Conservation (phyloP, 352 stramenopile species). For the Phytophthora colocasiae region DNA sequence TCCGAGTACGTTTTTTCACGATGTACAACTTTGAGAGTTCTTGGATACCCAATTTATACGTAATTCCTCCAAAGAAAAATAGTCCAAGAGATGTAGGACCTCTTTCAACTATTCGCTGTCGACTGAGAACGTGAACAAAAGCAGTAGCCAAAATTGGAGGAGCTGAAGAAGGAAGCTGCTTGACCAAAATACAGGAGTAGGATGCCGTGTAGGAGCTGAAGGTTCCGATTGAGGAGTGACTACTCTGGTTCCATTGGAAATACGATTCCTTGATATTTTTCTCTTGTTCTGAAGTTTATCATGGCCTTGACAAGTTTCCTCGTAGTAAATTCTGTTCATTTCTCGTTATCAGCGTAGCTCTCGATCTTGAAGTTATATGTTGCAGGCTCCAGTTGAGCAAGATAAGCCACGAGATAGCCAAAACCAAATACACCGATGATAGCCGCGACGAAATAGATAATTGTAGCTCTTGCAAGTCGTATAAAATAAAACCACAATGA, state of each 20-base stretch:
- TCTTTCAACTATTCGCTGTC: too few species aligned
- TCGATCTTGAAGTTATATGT: conserved; percentile 23
- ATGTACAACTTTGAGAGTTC: conserved; percentile 28
- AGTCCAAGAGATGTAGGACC: too few species aligned
- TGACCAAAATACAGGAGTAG: not conserved
- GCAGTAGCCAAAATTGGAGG: not conserved
- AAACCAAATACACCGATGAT: conserved; percentile 1
- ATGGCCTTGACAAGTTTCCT: conserved; percentile 20
- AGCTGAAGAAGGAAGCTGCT: not conserved
- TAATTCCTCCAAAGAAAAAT: not conserved
- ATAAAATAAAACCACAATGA: conserved; percentile 11
- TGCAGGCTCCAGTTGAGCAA: not conserved
- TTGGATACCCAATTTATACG: conserved; percentile 30
- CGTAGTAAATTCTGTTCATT: conserved; percentile 27
- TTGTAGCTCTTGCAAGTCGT: conserved; percentile 1
- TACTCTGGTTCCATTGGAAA: too few species aligned
- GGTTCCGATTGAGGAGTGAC: too few species aligned
- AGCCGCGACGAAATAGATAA: conserved; percentile 9
- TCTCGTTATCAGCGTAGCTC: conserved; percentile 15
- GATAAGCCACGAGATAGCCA: conserved; percentile 3
- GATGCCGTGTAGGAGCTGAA: too few species aligned
- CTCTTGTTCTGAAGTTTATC: conserved; percentile 4
- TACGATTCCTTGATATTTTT: not conserved
- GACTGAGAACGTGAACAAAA: conserved; percentile 3
- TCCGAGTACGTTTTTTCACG: conserved; percentile 18